Conservation (phyloP, 768 basidiomycete genomes). For the Termitomyces titanicus region DNA sequence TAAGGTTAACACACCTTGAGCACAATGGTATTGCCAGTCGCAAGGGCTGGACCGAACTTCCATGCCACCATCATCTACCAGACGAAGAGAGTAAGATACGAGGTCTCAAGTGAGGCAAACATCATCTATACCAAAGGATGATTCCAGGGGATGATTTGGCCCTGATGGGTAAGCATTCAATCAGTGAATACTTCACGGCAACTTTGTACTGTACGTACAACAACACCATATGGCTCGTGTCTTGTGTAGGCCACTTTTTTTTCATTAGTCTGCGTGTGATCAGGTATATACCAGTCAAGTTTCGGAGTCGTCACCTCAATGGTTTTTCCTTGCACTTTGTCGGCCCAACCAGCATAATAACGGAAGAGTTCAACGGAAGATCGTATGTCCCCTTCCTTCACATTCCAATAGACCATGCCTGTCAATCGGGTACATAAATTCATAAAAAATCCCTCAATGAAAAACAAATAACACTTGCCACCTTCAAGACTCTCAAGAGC, state of each 20-base stretch:
- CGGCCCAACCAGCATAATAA: constrained; percentile 87
- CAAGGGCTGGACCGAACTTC: no score
- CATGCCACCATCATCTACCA: constrained; percentile 21
- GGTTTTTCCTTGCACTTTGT: constrained; percentile 71
- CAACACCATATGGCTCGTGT: constrained; percentile 59
- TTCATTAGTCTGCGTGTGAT: constrained; percentile 20
- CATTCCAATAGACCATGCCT: constrained; percentile 54
- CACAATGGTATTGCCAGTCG: no score
- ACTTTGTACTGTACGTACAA: constrained; percentile 17
- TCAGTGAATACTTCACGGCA: background rate
- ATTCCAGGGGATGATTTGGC: constrained; percentile 60
- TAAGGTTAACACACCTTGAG: no score
- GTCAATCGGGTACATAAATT: background rate
- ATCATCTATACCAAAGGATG: constrained; percentile 25
- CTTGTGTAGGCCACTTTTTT: constrained; percentile 24
- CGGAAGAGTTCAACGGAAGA: constrained; percentile 46
- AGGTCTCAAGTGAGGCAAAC: background rate
- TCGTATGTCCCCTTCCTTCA: constrained; percentile 45
- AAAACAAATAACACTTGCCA: constrained; percentile 15
- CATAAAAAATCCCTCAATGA: background rate
- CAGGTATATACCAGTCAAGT: background rate
- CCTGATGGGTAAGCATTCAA: constrained; percentile 14
- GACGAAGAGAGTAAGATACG: background rate
- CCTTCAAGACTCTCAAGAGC: constrained; percentile 23
- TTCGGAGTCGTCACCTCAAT: constrained; percentile 40